phyloP scores from a whole-genome alignment of 225 moss, liverwort and hornwort genomes.

The Sphagnum contortum region DNA sequence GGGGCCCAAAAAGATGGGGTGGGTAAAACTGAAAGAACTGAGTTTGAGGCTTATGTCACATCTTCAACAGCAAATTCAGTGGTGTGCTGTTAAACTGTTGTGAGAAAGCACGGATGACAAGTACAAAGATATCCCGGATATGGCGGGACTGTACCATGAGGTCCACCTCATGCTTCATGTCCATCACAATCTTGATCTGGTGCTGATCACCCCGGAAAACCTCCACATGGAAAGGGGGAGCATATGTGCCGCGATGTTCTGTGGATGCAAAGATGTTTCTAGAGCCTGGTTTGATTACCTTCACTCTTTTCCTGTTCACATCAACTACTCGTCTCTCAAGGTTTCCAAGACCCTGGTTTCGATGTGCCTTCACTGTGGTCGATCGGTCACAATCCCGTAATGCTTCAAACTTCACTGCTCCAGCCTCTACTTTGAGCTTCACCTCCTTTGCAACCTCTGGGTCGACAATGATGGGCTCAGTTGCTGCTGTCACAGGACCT shows the following conservation, averaged over 20 bases:
- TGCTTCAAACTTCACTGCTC: conserved; percentile 52
- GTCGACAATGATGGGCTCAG: conserved; percentile 48
- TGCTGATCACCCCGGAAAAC: conserved; percentile 48
- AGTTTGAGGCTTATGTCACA: conserved; percentile 10
- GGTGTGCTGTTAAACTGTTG: conserved; percentile 51
- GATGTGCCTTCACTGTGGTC: conserved; percentile 32
- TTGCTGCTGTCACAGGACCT: conserved; percentile 41
- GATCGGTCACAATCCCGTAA: conserved; percentile 31
- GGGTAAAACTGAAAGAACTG: too few species aligned
- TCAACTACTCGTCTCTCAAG: conserved; percentile 47
- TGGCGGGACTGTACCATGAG: conserved; percentile 54
- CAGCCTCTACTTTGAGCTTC: conserved; percentile 38
- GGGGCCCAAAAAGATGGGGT: too few species aligned
- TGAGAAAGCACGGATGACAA: conserved; percentile 40
- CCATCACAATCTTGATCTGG: conserved; percentile 43
- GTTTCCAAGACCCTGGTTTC: conserved; percentile 45
- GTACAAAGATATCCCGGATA: conserved; percentile 46
- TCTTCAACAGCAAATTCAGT: conserved; percentile 42
- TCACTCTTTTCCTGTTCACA: conserved; percentile 51
- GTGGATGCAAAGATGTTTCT: conserved; percentile 45
- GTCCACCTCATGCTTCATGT: conserved; percentile 48
- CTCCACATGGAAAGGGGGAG: conserved; percentile 51
- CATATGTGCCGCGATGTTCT: conserved; percentile 46
- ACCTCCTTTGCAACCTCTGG: conserved; percentile 48
- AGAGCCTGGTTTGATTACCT: conserved; percentile 40